Percentiles rank a stretch among this genome's conserved stretches.
phyloP scores from a whole-genome alignment of 2,329 filamentous ascomycete genomes.

The Scedosporium apiospermum region DNA sequence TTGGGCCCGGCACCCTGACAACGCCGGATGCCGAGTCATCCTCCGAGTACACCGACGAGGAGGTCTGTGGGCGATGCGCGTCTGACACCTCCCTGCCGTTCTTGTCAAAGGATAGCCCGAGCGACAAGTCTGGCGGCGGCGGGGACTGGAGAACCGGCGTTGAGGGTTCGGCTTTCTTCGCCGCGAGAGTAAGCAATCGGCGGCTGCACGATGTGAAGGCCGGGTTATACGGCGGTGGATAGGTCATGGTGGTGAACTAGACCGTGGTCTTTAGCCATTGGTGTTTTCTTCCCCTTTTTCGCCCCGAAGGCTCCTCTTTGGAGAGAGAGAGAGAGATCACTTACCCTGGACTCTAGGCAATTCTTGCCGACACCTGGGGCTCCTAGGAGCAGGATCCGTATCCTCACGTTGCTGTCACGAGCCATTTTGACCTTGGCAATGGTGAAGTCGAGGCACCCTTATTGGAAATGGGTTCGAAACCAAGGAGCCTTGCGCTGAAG shows the following conservation, averaged over 20 bases:
- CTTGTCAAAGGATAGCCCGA: background rate
- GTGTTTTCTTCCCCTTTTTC: no score
- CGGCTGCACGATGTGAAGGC: constrained; percentile 18
- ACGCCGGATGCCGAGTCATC: background rate
- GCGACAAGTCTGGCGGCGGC: background rate
- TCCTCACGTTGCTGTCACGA: constrained; percentile 11
- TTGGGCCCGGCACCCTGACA: background rate
- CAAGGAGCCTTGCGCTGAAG: no score
- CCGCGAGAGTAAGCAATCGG: constrained; percentile 14
- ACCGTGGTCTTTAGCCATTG: background rate
- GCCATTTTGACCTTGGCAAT: background rate
- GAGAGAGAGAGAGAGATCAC: background rate
- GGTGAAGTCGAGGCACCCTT: no score
- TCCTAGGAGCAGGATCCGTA: constrained; percentile 19
- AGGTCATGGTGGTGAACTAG: constrained; percentile 18
- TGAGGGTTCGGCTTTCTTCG: background rate
- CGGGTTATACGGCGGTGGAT: constrained; percentile 19
- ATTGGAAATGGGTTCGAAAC: no score
- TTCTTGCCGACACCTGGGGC: constrained; percentile 18
- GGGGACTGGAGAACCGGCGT: background rate
- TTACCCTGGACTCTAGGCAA: constrained; percentile 19
- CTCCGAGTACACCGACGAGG: background rate
- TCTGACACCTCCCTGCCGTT: background rate
- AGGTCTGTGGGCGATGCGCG: background rate
- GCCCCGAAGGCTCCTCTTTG: background rate